Conservation (phyloP, 768 basidiomycete genomes). For the Roridomyces roridus region DNA sequence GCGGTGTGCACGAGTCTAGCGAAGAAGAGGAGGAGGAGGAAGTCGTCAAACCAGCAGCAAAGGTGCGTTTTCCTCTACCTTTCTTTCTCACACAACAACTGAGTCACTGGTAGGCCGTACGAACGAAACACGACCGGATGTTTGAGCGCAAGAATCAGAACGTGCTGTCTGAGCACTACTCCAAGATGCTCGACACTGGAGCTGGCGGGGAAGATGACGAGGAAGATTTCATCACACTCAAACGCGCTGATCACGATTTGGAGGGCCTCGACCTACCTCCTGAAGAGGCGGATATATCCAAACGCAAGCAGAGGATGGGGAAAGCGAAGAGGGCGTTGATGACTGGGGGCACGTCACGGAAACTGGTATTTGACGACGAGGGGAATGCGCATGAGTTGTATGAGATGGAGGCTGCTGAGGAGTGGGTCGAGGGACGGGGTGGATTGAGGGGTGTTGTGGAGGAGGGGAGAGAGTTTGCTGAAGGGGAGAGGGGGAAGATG, state of each 20-base stretch:
- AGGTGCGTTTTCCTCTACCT: constrained; percentile 40
- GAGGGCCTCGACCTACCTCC: constrained; percentile 18
- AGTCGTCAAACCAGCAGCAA: constrained; percentile 36
- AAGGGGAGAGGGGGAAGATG: constrained; percentile 77
- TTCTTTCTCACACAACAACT: background rate
- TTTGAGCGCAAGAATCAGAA: constrained; percentile 96
- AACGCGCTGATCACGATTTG: constrained; percentile 88
- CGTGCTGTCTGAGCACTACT: constrained; percentile 89
- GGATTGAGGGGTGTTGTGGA: constrained; percentile 68
- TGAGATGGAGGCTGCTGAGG: constrained; percentile 80
- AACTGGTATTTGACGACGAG: constrained; percentile 90
- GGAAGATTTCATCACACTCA: constrained; percentile 94
- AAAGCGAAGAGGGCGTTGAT: constrained; percentile 75
- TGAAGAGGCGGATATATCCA: constrained; percentile 67
- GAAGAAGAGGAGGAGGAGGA: constrained; percentile 30
- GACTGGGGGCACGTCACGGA: constrained; percentile 67
- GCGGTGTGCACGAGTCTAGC: constrained; percentile 19
- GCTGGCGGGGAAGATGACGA: constrained; percentile 49
- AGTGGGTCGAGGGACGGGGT: constrained; percentile 67
- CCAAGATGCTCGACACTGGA: constrained; percentile 75
- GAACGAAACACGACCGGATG: constrained; percentile 98
- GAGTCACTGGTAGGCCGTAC: constrained; percentile 45
- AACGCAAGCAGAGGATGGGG: constrained; percentile 82
- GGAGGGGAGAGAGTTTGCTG: constrained; percentile 73
- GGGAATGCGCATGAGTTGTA: constrained; percentile 84